A percentile compares a stretch with the other conserved stretches of the same genome.
Conservation (phyloP, 306 rosid species). For the Malus sylvestris region DNA sequence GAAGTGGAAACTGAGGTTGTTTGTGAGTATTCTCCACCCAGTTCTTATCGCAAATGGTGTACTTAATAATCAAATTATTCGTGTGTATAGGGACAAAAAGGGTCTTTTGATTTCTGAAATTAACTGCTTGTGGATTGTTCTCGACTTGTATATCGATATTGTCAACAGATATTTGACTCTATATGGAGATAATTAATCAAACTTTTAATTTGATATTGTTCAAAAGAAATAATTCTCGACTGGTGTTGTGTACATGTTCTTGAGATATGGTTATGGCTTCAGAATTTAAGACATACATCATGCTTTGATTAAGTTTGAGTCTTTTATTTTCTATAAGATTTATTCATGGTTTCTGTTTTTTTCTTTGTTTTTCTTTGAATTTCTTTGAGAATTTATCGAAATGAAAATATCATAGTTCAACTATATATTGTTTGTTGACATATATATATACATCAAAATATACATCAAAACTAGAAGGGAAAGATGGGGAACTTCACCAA, state of each 20-base stretch:
- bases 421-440: neutral
- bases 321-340: neutral
- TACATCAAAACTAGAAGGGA: neutral
- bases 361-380: neutral
- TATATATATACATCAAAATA: neutral
- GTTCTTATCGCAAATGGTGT: neutral
- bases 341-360: neutral
- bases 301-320: neutral
- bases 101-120: slow-evolving; percentile 1
- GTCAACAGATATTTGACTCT: neutral
- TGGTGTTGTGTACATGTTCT: neutral
- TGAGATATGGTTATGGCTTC: neutral
- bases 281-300: neutral
- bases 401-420: neutral
- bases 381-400: neutral
- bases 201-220: neutral
- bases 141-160: neutral
- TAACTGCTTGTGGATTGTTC: slow-evolving; percentile 1
- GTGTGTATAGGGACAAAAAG: neutral
- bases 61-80: neutral
- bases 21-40: slow-evolving; percentile 87
- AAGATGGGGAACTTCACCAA: neutral
- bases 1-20: slow-evolving; percentile 82
- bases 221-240: neutral
- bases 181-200: neutral